Evolutionary conservation across 2,329 filamentous ascomycete species (phyloP), one percentile per base, ranked within the genome.

Genomic region (Metarhizium humberi): DNA sequence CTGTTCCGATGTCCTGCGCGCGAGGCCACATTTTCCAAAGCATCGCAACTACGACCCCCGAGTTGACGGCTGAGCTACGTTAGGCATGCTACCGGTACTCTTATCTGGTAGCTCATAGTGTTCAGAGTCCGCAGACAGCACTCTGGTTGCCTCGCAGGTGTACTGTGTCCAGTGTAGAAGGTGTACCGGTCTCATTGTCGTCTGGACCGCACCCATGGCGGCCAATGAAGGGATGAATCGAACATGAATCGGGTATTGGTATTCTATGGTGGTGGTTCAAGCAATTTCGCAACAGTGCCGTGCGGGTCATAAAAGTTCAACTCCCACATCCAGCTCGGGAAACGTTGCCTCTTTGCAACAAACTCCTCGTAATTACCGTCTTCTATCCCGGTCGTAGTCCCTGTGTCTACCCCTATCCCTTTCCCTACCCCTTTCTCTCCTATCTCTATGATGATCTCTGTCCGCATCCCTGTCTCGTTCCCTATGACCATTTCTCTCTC

Each of bases 401-500:
- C 57, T 43, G 34, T 54, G 34, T 54, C 60, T 53, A 42, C 63
- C 57, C 54, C 65, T 61, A 61, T 68, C 58, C 32, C 42, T 25
- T 3, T 25, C 20, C 20, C 50, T 45, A 57, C 51, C 36, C 65
- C 62, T 25, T 25, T 25, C 25, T 4, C 25, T 6, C 42, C 59
- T 32, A 29, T 67, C 51, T 30, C 62, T 29, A 30, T 34, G 32
- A 11, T 60, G 51, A 36, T 64, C 57, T 53, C 65, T 60, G 61
- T 68, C 58, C 40, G 69, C 61, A 58, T 72, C 63, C 18, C 67
- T 58, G n/a, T 67, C 61, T 13, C 66, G 50, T 14, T 67, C 67
- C 18, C n/a, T 45, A 16, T 73, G 69, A 51, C 65, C 63, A 48
- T 69, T 68, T 70, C 61, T 69, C 64, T 74, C 71, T 32, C 71